Base-by-base conservation (phyloP, 257 asterid species). In the Salvia splendens region DNA sequence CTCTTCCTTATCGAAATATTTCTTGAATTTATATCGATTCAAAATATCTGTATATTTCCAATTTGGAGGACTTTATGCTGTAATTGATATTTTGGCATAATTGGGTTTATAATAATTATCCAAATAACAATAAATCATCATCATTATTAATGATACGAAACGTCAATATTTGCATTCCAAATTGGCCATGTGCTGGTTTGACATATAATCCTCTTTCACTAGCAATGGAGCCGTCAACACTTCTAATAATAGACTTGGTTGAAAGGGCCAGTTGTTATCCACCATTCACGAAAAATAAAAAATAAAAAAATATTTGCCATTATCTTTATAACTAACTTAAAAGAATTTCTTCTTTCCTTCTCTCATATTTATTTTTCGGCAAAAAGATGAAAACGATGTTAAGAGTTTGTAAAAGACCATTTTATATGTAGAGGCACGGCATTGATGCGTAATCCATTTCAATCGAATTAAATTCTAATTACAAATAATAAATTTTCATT, bases 151-250 rank as follows among this genome's bases (percentile, higher is more conserved):
- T 61, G 52, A 17, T 10, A 40, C 12, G 10, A 8, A 61, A 61
- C 10, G 33, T 57, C 5, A 8, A 16, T 49, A 41, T 16, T 16
- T 41, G 30, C 45, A 12, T 28, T 63, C 24, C 45, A 46, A 63
- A 61, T 43, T 46, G 17, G 65, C 87, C 85, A 82, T 84, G 85
- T 84, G 87, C 81, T 52, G 45, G 57, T 58, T 61, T 79, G 75
- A 62, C 60, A 76, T 68, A 53, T 66, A 53, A 70, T 76, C 78
- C 69, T 59, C 63, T 65, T 66, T 64, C 40, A 55, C 59, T 53
- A 51, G 32, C 73, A 60, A 57, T 54, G 60, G 38, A 28, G 71
- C 67, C 61, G 69, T 75, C 59, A 71, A 74, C 80, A 69, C 71
- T 49, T 60, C 75, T 64, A 55, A 50, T 48, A 16, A 41, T 17